Base-by-base conservation (phyloP, 2,329 filamentous ascomycete species). In the Apiospora arundinis region DNA sequence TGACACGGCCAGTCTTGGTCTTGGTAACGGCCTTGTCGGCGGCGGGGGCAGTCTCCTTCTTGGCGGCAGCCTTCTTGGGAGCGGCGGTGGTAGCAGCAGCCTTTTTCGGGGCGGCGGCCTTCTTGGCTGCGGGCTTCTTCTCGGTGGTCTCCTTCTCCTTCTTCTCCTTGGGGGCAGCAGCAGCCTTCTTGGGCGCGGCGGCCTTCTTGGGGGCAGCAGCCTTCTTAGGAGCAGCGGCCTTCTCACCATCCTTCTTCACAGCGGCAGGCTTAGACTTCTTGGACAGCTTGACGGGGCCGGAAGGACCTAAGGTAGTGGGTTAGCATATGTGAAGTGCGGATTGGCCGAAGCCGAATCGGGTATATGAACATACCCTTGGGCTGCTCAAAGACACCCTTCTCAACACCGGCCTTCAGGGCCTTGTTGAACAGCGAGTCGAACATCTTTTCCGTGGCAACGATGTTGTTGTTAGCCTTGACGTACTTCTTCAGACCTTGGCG, bases 271-370 rank as follows among this genome's bases (percentile, higher is more conserved):
- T 83, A 74, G 86, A 83, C 87, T 94, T 95, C 91, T 95, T 95
- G 72, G 92, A 92, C 73, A 97, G 92, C 92, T 97, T 97, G 84
- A 96, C 94, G 76, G 94, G 93, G 73, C 95, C 95, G 74, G 95
- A 97, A 72, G 94, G 88, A 78, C 93, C 92, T 95, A 72, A 2
- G 18, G 66, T 18, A 12, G 9, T 28, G 23, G n/a, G 73, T 81
- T 68, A 81, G 72, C 65, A 74, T 12, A 23, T 70, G 25, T 48
- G 63, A 46, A 9, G 23, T 28, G 18, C 12, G n/a, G 6, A 23
- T 45, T 16, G 23, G n/a, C 16, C 12, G 21, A 42, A n/a, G 32
- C 75, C 72, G 65, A 18, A 25, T 18, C 4, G 46, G 7, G 37
- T 52, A 12, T 25, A 48, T 32, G 66, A 44, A 86, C 90, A 76